Evolutionary conservation across 169 alveolate species (phyloP).

Genomic region (Plasmodium knowlesi): DNA sequence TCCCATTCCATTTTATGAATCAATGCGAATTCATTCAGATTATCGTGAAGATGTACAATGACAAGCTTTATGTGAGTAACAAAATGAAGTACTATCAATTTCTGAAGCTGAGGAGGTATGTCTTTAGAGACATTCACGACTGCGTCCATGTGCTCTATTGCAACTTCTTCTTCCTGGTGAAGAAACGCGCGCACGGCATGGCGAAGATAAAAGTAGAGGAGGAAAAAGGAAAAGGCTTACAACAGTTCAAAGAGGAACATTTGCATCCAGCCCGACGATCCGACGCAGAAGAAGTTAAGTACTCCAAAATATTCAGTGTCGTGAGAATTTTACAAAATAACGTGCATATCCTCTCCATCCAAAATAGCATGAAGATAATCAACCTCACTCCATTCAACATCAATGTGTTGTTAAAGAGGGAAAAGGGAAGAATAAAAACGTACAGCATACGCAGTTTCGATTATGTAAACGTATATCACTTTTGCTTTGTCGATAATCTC

Average conservation of each 20-base stretch:
- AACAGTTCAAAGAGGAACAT: neutral
- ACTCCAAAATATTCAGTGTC: slow-evolving; percentile 24
- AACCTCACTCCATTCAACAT: slow-evolving; percentile 36
- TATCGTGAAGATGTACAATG: neutral
- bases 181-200: neutral
- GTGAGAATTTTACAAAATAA: neutral
- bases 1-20: slow-evolving; percentile 36
- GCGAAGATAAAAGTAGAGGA: neutral
- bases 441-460: slow-evolving; percentile 24
- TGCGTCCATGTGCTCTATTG: neutral
- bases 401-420: slow-evolving; percentile 36
- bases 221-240: neutral
- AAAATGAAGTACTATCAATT: slow-evolving; percentile 25
- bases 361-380: slow-evolving; percentile 14
- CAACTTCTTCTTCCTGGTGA: slow-evolving; percentile 7
- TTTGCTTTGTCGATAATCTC: slow-evolving; percentile 25
- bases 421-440: slow-evolving; percentile 63
- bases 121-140: slow-evolving; percentile 22
- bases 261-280: neutral
- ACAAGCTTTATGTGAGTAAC: slow-evolving; percentile 15
- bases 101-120: neutral
- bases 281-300: neutral
- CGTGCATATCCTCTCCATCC: slow-evolving; percentile 13
- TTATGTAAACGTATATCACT: slow-evolving; percentile 38
- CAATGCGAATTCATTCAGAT: slow-evolving; percentile 38